These are phyloP conservation scores for Gynostemma pentaphyllum DNA, from an alignment of 306 rosid genomes.

Conservation along the genomic window DNA sequence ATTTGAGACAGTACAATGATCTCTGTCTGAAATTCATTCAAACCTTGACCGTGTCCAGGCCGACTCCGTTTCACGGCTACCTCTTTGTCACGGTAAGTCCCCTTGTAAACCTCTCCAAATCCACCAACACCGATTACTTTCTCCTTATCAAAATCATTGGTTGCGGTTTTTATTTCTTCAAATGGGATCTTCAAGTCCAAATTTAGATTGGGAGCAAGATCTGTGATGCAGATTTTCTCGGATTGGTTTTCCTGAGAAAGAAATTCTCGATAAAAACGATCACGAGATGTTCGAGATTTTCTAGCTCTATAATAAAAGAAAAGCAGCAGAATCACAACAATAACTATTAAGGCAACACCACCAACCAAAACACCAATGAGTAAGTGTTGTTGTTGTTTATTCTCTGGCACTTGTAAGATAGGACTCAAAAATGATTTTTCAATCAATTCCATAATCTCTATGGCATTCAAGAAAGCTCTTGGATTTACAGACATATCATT, in stretches of 20 bases:
- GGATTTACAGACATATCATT: background rate
- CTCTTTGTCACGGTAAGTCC: background rate
- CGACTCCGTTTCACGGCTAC: slow-evolving; percentile 19
- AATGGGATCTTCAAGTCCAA: background rate
- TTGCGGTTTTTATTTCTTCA: background rate
- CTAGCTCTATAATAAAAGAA: background rate
- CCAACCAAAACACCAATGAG: background rate
- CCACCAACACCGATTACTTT: slow-evolving; percentile 15
- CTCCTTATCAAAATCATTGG: background rate
- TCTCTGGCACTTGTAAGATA: background rate
- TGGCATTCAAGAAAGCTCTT: background rate
- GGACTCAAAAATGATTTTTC: background rate
- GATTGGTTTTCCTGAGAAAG: background rate
- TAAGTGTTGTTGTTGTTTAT: background rate
- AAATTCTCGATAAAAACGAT: too few relatives aligned
- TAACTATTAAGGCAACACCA: background rate
- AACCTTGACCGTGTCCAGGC: background rate
- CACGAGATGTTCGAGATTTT: background rate
- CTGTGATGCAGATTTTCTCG: background rate
- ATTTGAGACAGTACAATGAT: slow-evolving; percentile 2
- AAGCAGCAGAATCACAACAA: background rate
- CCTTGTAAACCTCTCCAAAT: slow-evolving; percentile 15
- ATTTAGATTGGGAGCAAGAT: slow-evolving; percentile 6
- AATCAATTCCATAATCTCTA: slow-evolving; percentile 11
- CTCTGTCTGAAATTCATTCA: slow-evolving; percentile 9